A percentile compares a stretch with the other conserved stretches of the same genome.
Evolutionary conservation across 352 stramenopile genomes (phyloP).

Genomic region (Pythium aphanidermatum): DNA sequence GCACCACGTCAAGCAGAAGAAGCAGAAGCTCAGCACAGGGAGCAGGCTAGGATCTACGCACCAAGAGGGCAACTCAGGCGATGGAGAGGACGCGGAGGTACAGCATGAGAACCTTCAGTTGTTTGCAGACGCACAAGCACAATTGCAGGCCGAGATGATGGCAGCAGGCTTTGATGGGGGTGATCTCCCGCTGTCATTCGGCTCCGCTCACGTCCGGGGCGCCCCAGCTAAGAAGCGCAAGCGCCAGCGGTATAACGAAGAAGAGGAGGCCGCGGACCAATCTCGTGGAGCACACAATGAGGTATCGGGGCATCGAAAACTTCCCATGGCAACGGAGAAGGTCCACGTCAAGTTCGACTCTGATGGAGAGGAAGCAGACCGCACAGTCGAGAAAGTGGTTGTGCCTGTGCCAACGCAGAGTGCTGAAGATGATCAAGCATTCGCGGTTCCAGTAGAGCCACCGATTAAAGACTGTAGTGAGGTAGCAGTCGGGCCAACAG

Average conservation of each 20-base stretch:
- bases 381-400: conserved; percentile 34
- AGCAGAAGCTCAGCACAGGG: conserved; percentile 2
- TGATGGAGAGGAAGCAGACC: conserved; percentile 47
- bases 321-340: conserved; percentile 26
- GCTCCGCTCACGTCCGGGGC: conserved; percentile 8
- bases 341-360: conserved; percentile 62
- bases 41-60: neutral
- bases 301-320: too few species aligned
- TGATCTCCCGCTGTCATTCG: conserved; percentile 55
- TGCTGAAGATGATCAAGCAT: neutral
- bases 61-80: conserved; percentile 1
- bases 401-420: conserved; percentile 14
- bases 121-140: conserved; percentile 45
- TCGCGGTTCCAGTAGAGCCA: neutral
- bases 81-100: conserved; percentile 15
- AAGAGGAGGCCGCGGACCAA: too few species aligned
- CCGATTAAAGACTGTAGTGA: conserved; percentile 36
- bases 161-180: conserved; percentile 39
- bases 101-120: conserved; percentile 25
- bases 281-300: too few species aligned
- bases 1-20: neutral
- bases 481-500: conserved; percentile 15
- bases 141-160: conserved; percentile 56
- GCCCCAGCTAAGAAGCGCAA: conserved; percentile 7
- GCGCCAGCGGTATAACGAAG: neutral